phyloP scores from a whole-genome alignment of 108 stramenopile genomes.

The Skeletonema grethae region DNA sequence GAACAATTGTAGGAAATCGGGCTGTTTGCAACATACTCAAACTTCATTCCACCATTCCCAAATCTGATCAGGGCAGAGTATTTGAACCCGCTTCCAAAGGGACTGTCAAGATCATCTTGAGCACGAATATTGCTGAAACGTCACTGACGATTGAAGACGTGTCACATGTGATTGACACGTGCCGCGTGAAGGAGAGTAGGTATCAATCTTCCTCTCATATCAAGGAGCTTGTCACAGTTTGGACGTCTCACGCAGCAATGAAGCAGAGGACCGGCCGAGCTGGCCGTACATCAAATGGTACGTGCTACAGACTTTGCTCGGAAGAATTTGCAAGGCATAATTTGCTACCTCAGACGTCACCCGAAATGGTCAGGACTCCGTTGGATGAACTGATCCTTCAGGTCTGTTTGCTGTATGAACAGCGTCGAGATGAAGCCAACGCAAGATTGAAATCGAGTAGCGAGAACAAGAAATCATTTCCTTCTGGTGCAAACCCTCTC shows the following conservation, averaged over 20 bases:
- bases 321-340: slow-evolving; percentile 29
- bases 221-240: slow-evolving; percentile 65
- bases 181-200: slow-evolving; percentile 76
- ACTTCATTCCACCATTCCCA: slow-evolving; percentile 76
- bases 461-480: slow-evolving; percentile 3
- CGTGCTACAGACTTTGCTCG: slow-evolving; percentile 80
- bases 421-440: slow-evolving; percentile 31
- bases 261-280: slow-evolving; percentile 91
- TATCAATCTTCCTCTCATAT: slow-evolving; percentile 76
- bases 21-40: slow-evolving; percentile 56
- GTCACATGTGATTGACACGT: slow-evolving; percentile 72
- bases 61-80: slow-evolving; percentile 64
- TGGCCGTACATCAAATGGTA: slow-evolving; percentile 78
- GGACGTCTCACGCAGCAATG: slow-evolving; percentile 68
- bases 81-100: slow-evolving; percentile 64
- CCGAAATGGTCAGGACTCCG: slow-evolving; percentile 88
- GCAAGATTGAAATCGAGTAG: background rate
- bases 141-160: slow-evolving; percentile 74
- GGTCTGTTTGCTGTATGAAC: slow-evolving; percentile 65
- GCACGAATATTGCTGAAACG: slow-evolving; percentile 85
- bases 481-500: slow-evolving; percentile 31
- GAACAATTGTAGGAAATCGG: slow-evolving; percentile 8
- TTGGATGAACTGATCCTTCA: slow-evolving; percentile 84
- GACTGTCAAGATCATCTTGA: slow-evolving; percentile 76
- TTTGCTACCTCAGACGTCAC: slow-evolving; percentile 67